Evolutionary conservation across 371 early-diverging fungal species (phyloP).

Genomic region (Haplosporangium sp.): DNA sequence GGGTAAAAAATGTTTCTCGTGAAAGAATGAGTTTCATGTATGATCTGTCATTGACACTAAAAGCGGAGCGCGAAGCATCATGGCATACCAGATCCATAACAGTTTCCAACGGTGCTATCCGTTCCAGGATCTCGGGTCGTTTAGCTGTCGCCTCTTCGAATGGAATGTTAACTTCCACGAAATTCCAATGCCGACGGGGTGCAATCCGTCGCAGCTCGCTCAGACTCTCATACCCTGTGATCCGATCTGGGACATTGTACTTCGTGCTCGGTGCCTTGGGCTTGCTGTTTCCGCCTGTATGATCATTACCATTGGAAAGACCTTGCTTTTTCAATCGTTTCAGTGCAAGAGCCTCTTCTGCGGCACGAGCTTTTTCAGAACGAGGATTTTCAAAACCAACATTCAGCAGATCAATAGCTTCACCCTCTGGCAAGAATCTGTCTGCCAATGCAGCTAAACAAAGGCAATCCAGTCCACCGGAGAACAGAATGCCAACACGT

Average conservation of each 20-base stretch:
- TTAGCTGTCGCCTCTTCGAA: conserved; percentile 73
- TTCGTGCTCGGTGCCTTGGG: conserved; percentile 21
- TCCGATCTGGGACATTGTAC: conserved; percentile 91
- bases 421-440: conserved; percentile 70
- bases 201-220: conserved; percentile 72
- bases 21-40: too few species aligned
- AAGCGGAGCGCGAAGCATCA: too few species aligned
- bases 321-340: conserved; percentile 36
- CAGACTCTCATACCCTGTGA: conserved; percentile 78
- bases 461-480: conserved; percentile 95
- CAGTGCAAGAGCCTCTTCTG: conserved; percentile 37
- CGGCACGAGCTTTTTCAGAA: conserved; percentile 55
- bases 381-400: conserved; percentile 97
- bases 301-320: not conserved
- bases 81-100: conserved; percentile 89
- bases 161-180: conserved; percentile 91
- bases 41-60: too few species aligned
- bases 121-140: conserved; percentile 68
- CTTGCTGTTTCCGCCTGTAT: not conserved
- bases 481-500: conserved; percentile 88
- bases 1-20: not conserved
- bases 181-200: conserved; percentile 84
- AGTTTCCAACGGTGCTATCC: conserved; percentile 87
- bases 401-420: conserved; percentile 93
- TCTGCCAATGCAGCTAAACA: conserved; percentile 85